These are phyloP conservation scores for Hygrophorus pudorinus DNA, from an alignment of 768 basidiomycete genomes.

Conservation along the genomic window DNA sequence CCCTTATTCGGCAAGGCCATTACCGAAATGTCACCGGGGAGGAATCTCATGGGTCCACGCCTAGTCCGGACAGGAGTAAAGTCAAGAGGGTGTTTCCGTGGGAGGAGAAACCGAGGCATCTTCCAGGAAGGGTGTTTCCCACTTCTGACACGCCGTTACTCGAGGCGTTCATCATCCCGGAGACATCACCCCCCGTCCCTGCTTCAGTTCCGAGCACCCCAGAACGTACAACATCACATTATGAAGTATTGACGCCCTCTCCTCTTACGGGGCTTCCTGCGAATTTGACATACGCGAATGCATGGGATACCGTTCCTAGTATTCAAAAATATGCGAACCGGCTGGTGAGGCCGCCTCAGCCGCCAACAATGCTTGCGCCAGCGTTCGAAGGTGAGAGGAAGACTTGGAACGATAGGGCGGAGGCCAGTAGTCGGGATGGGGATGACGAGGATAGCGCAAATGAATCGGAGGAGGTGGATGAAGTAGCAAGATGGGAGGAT, in stretches of 20 bases:
- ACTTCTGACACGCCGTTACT: conserved; percentile 47
- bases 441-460: conserved; percentile 50
- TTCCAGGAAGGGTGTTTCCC: conserved; percentile 69
- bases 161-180: conserved; percentile 28
- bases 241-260: conserved; percentile 21
- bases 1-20: conserved; percentile 60
- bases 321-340: conserved; percentile 68
- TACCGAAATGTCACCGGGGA: conserved; percentile 59
- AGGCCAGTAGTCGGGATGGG: conserved; percentile 70
- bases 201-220: conserved; percentile 20
- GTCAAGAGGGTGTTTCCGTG: conserved; percentile 88
- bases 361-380: conserved; percentile 32
- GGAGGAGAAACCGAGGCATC: conserved; percentile 67
- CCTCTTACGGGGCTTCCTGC: conserved; percentile 44
- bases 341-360: conserved; percentile 40
- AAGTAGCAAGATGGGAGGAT: background rate
- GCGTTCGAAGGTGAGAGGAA: conserved; percentile 38
- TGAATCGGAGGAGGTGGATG: conserved; percentile 26
- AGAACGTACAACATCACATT: conserved; percentile 14
- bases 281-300: conserved; percentile 61
- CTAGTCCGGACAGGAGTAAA: conserved; percentile 60
- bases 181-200: conserved; percentile 27
- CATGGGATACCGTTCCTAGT: conserved; percentile 76
- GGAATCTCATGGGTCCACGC: conserved; percentile 26
- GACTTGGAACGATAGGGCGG: conserved; percentile 46